A percentile compares a stretch with the other conserved stretches of the same genome.
These are phyloP conservation scores for Termitomyces titanicus DNA, from an alignment of 768 basidiomycete species.

Conservation along the genomic window DNA sequence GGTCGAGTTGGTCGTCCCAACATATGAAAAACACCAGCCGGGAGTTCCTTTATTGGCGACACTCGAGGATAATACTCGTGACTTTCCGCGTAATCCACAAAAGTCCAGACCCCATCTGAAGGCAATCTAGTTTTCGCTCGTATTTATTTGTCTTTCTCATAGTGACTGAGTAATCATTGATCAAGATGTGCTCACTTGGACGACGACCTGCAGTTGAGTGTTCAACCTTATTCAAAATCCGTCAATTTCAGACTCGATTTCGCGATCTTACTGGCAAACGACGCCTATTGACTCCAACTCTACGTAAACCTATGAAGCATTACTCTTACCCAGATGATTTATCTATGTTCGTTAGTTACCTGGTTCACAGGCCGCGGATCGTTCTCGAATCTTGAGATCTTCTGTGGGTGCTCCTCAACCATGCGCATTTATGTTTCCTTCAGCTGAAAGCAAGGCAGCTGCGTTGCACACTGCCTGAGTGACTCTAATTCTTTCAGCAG, in stretches of 20 bases:
- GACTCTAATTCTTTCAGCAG: neutral
- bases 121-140: neutral
- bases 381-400: slow-evolving; percentile 6
- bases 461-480: neutral
- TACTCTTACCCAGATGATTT: slow-evolving; percentile 13
- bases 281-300: slow-evolving; percentile 4
- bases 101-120: neutral
- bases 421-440: slow-evolving; percentile 11
- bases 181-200: neutral
- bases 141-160: neutral
- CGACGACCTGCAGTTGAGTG: neutral
- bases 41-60: neutral
- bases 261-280: slow-evolving; percentile 5
- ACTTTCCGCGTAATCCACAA: neutral
- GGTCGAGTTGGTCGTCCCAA: neutral
- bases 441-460: neutral
- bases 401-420: slow-evolving; percentile 7
- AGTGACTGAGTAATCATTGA: neutral
- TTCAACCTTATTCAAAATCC: neutral
- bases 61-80: neutral
- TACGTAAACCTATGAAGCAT: slow-evolving; percentile 21
- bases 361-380: slow-evolving; percentile 19
- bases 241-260: neutral
- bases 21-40: neutral
- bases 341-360: slow-evolving; percentile 13